These are phyloP conservation scores for Tuber umbilicatum DNA, from an alignment of 495 filamentous ascomycete species.

Conservation along the genomic window DNA sequence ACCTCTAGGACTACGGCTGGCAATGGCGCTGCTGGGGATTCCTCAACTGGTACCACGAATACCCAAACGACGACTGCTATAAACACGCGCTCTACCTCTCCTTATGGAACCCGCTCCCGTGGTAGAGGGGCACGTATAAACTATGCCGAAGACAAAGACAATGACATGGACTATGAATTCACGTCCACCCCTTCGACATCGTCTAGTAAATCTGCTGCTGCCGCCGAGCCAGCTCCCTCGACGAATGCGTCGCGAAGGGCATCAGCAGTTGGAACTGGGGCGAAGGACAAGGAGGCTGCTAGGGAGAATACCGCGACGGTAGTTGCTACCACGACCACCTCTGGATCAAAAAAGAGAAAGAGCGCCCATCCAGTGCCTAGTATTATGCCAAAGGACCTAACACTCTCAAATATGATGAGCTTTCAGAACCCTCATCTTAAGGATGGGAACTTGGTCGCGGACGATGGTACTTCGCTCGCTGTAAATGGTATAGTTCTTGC, in stretches of 20 bases:
- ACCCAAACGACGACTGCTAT: slow-evolving; percentile 21
- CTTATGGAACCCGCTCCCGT: slow-evolving; percentile 92
- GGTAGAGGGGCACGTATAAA: slow-evolving; percentile 84
- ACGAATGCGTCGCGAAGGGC: slow-evolving; percentile 44
- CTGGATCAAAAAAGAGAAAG: slow-evolving; percentile 44
- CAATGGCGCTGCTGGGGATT: slow-evolving; percentile 36
- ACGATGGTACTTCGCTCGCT: slow-evolving; percentile 77
- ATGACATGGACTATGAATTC: slow-evolving; percentile 72
- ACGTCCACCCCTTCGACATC: slow-evolving; percentile 48
- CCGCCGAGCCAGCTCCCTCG: slow-evolving; percentile 46
- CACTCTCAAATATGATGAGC: slow-evolving; percentile 68
- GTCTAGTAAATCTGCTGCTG: slow-evolving; percentile 47
- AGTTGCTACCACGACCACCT: slow-evolving; percentile 41
- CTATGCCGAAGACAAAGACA: slow-evolving; percentile 92
- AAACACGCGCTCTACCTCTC: slow-evolving; percentile 49
- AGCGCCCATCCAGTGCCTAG: slow-evolving; percentile 27
- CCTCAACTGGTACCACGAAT: slow-evolving; percentile 9
- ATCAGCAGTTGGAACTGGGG: slow-evolving; percentile 44
- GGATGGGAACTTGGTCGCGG: slow-evolving; percentile 73
- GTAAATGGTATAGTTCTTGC: slow-evolving; percentile 68
- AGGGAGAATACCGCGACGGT: slow-evolving; percentile 39
- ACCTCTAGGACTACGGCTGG: slow-evolving; percentile 37
- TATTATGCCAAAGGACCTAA: slow-evolving; percentile 38
- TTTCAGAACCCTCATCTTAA: slow-evolving; percentile 70
- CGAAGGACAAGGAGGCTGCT: slow-evolving; percentile 44